Conservation (phyloP, 2,329 filamentous ascomycete species). For the Grosmannia penicillata region DNA sequence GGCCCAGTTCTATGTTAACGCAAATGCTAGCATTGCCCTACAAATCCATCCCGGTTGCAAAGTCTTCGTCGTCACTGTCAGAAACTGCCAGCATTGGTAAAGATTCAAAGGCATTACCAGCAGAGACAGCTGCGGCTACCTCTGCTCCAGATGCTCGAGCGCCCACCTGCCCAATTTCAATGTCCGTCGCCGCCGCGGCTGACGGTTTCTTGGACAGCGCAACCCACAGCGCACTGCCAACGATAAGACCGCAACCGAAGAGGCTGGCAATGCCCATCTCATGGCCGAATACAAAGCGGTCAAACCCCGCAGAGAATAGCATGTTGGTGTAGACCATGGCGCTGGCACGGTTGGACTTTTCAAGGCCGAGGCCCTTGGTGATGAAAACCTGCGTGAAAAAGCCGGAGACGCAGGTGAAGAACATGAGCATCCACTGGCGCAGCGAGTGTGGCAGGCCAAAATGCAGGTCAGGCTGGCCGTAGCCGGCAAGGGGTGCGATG, state of each 20-base stretch:
- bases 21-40: no score
- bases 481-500: slow-evolving; percentile 27
- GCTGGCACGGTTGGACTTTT: slow-evolving; percentile 46
- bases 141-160: neutral
- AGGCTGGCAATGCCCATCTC: slow-evolving; percentile 33
- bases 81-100: slow-evolving; percentile 24
- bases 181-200: slow-evolving; percentile 16
- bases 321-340: slow-evolving; percentile 45
- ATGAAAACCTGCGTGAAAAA: slow-evolving; percentile 81
- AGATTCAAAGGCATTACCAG: slow-evolving; percentile 14
- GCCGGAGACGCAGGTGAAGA: slow-evolving; percentile 56
- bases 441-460: slow-evolving; percentile 25
- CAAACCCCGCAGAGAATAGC: slow-evolving; percentile 38
- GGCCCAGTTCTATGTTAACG: no score
- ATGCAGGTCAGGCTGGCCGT: slow-evolving; percentile 29
- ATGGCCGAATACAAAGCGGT: slow-evolving; percentile 36
- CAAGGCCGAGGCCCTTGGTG: slow-evolving; percentile 55
- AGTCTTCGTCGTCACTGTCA: slow-evolving; percentile 9
- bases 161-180: slow-evolving; percentile 18
- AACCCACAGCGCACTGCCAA: slow-evolving; percentile 37
- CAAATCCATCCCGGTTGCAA: no score
- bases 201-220: slow-evolving; percentile 26
- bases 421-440: slow-evolving; percentile 50
- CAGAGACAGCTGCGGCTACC: no score
- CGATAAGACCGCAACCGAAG: slow-evolving; percentile 34